These are phyloP conservation scores for Coprinopsis marcescibilis DNA, from an alignment of 768 basidiomycete genomes.

Conservation along the genomic window DNA sequence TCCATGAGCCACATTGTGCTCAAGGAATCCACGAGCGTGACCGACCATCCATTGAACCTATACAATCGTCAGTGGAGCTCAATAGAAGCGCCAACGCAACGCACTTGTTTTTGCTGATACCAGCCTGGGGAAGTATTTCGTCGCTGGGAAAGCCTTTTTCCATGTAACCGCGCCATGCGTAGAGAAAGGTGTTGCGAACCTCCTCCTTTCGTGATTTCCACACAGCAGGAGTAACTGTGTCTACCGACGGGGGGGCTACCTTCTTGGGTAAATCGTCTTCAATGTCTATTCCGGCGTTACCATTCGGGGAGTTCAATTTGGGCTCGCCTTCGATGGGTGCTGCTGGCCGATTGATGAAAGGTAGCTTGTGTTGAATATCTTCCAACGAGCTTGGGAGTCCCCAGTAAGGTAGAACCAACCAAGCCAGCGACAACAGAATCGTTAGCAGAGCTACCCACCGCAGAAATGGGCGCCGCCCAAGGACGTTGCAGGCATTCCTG, in stretches of 20 bases:
- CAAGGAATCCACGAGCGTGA: conserved; percentile 70
- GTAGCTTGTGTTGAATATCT: background rate
- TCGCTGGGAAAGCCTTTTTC: conserved; percentile 45
- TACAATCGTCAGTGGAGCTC: background rate
- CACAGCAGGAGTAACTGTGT: conserved; percentile 3
- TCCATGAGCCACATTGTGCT: conserved; percentile 83
- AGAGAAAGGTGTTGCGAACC: conserved; percentile 49
- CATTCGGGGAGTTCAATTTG: background rate
- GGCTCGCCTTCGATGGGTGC: background rate
- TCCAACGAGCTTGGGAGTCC: background rate
- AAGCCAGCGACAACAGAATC: background rate
- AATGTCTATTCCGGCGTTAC: background rate
- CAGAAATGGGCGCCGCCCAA: background rate
- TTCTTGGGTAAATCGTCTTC: conserved; percentile 3
- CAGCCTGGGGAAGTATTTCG: conserved; percentile 44
- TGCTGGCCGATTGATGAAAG: too few relatives aligned
- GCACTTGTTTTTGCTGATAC: conserved; percentile 44
- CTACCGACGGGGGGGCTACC: conserved; percentile 8
- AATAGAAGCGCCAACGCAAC: conserved; percentile 12
- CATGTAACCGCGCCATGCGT: conserved; percentile 51
- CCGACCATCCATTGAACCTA: conserved; percentile 43
- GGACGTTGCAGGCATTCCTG: too few relatives aligned
- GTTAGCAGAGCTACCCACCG: background rate
- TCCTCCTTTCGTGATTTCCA: conserved; percentile 40
- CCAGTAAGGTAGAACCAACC: background rate